These are phyloP conservation scores for Prasinococcaceae sp. DNA, from an alignment of 139 green algal species.

Conservation along the genomic window DNA sequence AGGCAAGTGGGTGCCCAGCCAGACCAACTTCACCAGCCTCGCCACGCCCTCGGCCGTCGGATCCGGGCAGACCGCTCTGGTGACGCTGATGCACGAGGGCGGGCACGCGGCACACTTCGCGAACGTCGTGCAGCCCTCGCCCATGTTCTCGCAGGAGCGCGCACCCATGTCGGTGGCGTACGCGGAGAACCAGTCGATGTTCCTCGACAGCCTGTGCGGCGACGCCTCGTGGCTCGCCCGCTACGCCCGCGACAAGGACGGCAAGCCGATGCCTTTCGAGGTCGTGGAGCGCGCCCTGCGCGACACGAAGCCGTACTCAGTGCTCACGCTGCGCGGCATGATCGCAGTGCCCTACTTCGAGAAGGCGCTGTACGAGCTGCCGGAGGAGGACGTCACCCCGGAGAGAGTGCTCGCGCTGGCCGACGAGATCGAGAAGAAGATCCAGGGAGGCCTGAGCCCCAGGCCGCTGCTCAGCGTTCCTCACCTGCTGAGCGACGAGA, in stretches of 20 bases:
- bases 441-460: constrained; percentile 23
- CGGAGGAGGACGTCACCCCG: constrained; percentile 38
- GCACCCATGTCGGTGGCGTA: constrained; percentile 58
- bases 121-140: constrained; percentile 59
- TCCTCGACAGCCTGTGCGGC: constrained; percentile 44
- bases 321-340: constrained; percentile 45
- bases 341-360: constrained; percentile 67
- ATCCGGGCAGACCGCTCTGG: constrained; percentile 49
- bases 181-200: constrained; percentile 56
- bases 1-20: constrained; percentile 37
- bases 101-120: constrained; percentile 47
- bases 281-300: constrained; percentile 44
- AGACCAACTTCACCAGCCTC: constrained; percentile 62
- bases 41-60: constrained; percentile 48
- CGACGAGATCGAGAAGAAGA: constrained; percentile 41
- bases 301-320: constrained; percentile 48
- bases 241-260: constrained; percentile 32
- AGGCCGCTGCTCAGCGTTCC: constrained; percentile 37
- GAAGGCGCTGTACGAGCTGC: constrained; percentile 63
- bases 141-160: constrained; percentile 59
- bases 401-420: constrained; percentile 43
- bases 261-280: constrained; percentile 40
- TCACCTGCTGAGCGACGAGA: constrained; percentile 60
- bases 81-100: constrained; percentile 68
- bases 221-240: constrained; percentile 56